phyloP scores from a whole-genome alignment of 1,284 basidiomycete species.

The Sanguinoderma infundibulare region DNA sequence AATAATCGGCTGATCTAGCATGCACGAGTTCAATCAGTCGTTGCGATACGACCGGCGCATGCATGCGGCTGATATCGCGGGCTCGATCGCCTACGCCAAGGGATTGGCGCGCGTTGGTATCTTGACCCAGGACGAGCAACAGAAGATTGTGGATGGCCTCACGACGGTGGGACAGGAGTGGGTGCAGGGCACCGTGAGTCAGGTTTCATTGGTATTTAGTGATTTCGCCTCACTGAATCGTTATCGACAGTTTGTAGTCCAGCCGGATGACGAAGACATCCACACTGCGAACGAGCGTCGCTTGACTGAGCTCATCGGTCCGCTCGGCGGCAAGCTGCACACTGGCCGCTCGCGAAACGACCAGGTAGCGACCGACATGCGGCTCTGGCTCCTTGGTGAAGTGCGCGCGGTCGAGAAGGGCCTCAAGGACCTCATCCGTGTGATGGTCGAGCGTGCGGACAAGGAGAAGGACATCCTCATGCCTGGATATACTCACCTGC shows the following conservation, averaged over 20 bases:
- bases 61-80: slow-evolving; percentile 90
- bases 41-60: slow-evolving; percentile 94
- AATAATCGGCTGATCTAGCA: slow-evolving; percentile 51
- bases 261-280: slow-evolving; percentile 94
- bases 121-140: slow-evolving; percentile 76
- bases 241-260: slow-evolving; percentile 77
- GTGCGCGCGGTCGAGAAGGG: slow-evolving; percentile 73
- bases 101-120: slow-evolving; percentile 83
- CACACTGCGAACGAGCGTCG: slow-evolving; percentile 99
- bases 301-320: slow-evolving; percentile 91
- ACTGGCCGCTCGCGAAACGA: slow-evolving; percentile 97
- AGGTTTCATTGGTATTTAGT: background rate
- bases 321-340: slow-evolving; percentile 91
- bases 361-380: slow-evolving; percentile 98
- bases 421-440: slow-evolving; percentile 80
- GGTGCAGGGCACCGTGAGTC: slow-evolving; percentile 69
- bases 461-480: slow-evolving; percentile 91
- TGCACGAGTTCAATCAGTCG: slow-evolving; percentile 97
- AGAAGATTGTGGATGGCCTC: slow-evolving; percentile 81
- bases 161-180: slow-evolving; percentile 84
- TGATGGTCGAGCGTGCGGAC: slow-evolving; percentile 91
- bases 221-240: background rate
- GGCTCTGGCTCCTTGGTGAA: slow-evolving; percentile 92
- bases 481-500: slow-evolving; percentile 97
- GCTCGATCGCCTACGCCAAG: slow-evolving; percentile 96